Conservation (phyloP, 1,284 basidiomycete species). For the Ceratobasidium sp. region DNA sequence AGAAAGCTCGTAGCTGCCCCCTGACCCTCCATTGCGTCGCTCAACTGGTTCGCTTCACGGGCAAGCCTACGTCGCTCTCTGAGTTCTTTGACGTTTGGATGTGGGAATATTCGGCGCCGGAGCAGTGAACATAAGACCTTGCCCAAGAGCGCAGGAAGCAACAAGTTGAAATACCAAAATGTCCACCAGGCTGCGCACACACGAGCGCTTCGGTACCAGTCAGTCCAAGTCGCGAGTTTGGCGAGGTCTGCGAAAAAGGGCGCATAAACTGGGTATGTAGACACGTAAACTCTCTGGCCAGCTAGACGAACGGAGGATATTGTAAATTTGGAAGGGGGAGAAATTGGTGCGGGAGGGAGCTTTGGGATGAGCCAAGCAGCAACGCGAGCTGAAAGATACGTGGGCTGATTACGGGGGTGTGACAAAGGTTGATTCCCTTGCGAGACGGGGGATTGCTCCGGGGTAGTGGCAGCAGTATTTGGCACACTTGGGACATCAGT, state of each 20-base stretch:
- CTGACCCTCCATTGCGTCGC: slow-evolving; percentile 53
- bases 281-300: slow-evolving; percentile 17
- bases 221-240: slow-evolving; percentile 62
- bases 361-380: background rate
- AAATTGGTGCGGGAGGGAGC: background rate
- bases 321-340: slow-evolving; percentile 14
- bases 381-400: slow-evolving; percentile 17
- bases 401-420: background rate
- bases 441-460: background rate
- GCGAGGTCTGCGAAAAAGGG: slow-evolving; percentile 54
- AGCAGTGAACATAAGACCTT: slow-evolving; percentile 59
- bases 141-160: slow-evolving; percentile 60
- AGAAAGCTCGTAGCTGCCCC: slow-evolving; percentile 8
- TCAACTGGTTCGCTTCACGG: slow-evolving; percentile 59
- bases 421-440: background rate
- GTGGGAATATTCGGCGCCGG: slow-evolving; percentile 58
- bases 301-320: slow-evolving; percentile 1
- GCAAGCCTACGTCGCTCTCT: slow-evolving; percentile 58
- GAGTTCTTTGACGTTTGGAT: slow-evolving; percentile 63
- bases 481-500: background rate
- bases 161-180: slow-evolving; percentile 64
- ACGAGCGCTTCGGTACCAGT: slow-evolving; percentile 55
- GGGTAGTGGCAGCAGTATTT: background rate
- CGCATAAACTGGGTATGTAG: slow-evolving; percentile 58
- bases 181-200: slow-evolving; percentile 69